phyloP scores from a whole-genome alignment of 2,329 filamentous ascomycete genomes.

The Colletotrichum karsti region DNA sequence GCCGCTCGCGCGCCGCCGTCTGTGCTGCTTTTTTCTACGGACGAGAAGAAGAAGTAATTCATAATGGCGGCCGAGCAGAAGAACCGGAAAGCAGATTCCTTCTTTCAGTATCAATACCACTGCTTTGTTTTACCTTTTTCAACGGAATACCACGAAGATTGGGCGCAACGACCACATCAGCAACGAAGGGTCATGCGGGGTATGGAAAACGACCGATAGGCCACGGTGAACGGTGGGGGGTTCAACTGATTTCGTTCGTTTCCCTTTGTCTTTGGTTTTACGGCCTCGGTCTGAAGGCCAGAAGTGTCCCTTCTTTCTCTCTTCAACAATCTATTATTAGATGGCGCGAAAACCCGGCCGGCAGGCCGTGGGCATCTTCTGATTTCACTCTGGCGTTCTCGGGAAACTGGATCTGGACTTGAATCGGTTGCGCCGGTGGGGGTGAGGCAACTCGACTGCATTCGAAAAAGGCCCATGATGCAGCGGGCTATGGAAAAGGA shows the following conservation, averaged over 20 bases:
- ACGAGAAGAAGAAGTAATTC: not conserved
- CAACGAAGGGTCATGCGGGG: constrained; percentile 1
- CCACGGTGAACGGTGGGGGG: not conserved
- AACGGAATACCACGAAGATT: not conserved
- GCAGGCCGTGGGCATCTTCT: not conserved
- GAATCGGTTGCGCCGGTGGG: too few species aligned
- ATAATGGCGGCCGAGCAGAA: constrained; percentile 4
- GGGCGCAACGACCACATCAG: not conserved
- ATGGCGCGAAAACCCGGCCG: constrained; percentile 15
- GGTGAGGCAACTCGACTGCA: not conserved
- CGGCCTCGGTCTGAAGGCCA: not conserved
- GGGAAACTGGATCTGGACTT: not conserved
- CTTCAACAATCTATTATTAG: constrained; percentile 7
- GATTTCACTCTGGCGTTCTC: not conserved
- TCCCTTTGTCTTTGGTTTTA: not conserved
- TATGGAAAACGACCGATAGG: constrained; percentile 18
- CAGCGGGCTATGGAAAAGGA: not conserved
- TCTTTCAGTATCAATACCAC: not conserved
- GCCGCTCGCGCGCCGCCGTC: not conserved
- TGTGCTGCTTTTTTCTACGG: not conserved
- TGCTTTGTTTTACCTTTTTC: not conserved
- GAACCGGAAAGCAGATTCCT: not conserved
- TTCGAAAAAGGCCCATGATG: not conserved
- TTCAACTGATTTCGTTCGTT: constrained; percentile 14
- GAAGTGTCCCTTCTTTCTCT: not conserved